These are phyloP conservation scores for Podaxis mareebaensis DNA, from an alignment of 768 basidiomycete species.

Conservation along the genomic window DNA sequence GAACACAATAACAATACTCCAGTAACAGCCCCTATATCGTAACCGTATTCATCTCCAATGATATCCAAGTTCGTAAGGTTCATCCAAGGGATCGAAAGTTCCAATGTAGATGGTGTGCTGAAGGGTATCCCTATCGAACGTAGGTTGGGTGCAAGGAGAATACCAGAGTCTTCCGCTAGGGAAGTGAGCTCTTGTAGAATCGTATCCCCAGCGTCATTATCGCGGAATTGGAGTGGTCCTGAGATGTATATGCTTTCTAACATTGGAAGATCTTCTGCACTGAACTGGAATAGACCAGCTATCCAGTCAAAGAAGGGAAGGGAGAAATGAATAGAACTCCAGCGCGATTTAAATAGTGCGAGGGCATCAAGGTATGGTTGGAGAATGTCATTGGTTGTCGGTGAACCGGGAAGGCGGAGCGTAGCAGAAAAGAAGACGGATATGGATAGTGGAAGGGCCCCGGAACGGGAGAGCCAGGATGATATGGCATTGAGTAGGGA, in stretches of 20 bases:
- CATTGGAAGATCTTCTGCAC: neutral
- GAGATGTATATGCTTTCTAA: neutral
- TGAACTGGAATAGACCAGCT: neutral
- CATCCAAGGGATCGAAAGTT: neutral
- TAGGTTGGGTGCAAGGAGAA: neutral
- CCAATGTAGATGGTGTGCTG: neutral
- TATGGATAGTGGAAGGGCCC: no score
- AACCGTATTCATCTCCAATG: neutral
- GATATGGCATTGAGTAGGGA: no score
- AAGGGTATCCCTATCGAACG: neutral
- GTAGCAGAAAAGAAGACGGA: no score
- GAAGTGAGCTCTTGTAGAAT: neutral
- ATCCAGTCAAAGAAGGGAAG: neutral
- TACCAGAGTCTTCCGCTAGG: neutral
- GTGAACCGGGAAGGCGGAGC: neutral
- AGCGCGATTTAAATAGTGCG: neutral
- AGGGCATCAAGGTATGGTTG: neutral
- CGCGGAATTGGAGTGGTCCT: neutral
- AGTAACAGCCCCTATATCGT: neutral
- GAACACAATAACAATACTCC: neutral
- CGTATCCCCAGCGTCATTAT: neutral
- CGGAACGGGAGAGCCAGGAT: no score
- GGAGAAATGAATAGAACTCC: neutral
- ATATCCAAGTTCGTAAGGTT: neutral
- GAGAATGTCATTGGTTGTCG: neutral